Evolutionary conservation across 805 yeast genomes (phyloP), one percentile per base, ranked within the genome.

Genomic region (Ogataea allantospora): DNA sequence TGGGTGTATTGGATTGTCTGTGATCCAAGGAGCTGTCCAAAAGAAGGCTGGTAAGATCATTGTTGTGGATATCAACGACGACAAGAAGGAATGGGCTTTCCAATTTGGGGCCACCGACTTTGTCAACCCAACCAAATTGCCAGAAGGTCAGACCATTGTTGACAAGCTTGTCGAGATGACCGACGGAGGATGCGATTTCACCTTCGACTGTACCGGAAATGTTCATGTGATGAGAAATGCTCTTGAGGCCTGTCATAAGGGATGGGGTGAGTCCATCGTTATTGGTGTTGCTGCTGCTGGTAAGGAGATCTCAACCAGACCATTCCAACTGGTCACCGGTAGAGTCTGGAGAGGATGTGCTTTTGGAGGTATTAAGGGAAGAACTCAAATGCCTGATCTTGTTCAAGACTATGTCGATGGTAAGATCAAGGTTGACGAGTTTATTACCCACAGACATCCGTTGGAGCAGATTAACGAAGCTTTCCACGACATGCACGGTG

Each of bases 201-300:
- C 99, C 20, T 93, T 93, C 59, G 99, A 93, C 72, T 89, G 98
- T 72, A 93, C 99, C 36, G 99, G 99, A 70, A 93, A 91, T 60
- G 89, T 82, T 46, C 66, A 77, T 30, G 98, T 93, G 33, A 93
- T 93, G 99, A 82, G 98, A 70, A 73, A 80, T 58, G 99, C 99
- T 19, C 75, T 93, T 50, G 98, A 93, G 73, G 86, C 95, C 15
- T 88, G 96, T 65, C 98, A 93, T 72, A 91, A 89, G 68, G 99
- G 99, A 50, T 93, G 99, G 97, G 99, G 99, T 67, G 79, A 82
- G 60, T 88, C 96, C 15, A 76, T 91, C 53, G 73, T 93, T 56
- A 93, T 93, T 60, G 99, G 99, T 65, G 99, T 93, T 53, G 99
- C 99, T 32, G 95, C 96, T 51, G 95, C 97, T 27, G 99, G 99